These are phyloP conservation scores for Hypocreales sp. DNA, from an alignment of 2,329 filamentous ascomycete species.

Conservation along the genomic window DNA sequence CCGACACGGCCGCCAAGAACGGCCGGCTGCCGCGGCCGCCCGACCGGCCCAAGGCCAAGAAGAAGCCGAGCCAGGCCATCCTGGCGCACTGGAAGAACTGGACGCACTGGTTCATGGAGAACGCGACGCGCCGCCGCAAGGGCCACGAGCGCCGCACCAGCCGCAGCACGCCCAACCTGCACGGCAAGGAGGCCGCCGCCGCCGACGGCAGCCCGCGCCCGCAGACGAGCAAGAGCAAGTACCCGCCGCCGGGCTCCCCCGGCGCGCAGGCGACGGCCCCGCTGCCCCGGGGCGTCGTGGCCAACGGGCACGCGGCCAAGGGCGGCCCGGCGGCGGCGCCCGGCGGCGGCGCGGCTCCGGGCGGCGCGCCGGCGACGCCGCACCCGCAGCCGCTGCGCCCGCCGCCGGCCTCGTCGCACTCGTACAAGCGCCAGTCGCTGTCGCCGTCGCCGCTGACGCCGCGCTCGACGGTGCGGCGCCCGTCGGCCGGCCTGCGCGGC, in stretches of 20 bases:
- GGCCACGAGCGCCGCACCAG: slow-evolving; percentile 33
- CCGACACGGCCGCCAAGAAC: slow-evolving; percentile 27
- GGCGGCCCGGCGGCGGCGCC: slow-evolving; percentile 6
- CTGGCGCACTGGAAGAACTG: slow-evolving; percentile 47
- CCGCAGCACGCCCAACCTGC: slow-evolving; percentile 43
- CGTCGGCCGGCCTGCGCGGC: slow-evolving; percentile 70
- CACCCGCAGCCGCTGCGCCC: slow-evolving; percentile 11
- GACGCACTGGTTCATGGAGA: slow-evolving; percentile 49
- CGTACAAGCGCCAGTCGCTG: slow-evolving; percentile 62
- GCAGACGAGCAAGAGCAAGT: slow-evolving; percentile 45
- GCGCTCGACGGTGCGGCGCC: slow-evolving; percentile 68
- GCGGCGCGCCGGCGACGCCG: slow-evolving; percentile 11
- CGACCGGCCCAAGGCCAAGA: slow-evolving; percentile 30
- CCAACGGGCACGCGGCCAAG: slow-evolving; percentile 31
- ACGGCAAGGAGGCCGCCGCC: slow-evolving; percentile 29
- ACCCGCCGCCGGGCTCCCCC: slow-evolving; percentile 24
- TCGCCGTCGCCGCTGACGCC: slow-evolving; percentile 83
- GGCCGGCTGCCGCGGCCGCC: slow-evolving; percentile 10
- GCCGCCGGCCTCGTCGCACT: slow-evolving; percentile 16
- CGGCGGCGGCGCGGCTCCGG: slow-evolving; percentile 8
- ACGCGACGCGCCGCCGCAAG: slow-evolving; percentile 36
- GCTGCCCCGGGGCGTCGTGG: slow-evolving; percentile 33
- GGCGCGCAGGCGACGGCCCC: slow-evolving; percentile 23
- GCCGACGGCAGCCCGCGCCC: slow-evolving; percentile 38
- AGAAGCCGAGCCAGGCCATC: slow-evolving; percentile 42